Conservation (phyloP, 306 rosid genomes). For the Sicyos baderoa region DNA sequence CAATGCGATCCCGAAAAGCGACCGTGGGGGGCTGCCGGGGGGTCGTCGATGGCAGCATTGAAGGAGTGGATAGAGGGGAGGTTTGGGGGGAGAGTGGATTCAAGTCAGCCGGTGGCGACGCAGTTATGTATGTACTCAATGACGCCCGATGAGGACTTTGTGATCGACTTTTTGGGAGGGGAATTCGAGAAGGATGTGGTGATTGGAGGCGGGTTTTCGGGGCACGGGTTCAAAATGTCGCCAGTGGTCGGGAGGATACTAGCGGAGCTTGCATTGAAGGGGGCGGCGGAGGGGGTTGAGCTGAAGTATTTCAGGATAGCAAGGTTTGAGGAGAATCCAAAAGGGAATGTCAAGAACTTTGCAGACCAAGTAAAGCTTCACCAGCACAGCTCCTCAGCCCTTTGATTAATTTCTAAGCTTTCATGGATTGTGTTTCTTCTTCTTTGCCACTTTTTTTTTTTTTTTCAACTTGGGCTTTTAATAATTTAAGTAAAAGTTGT, state of each 20-base stretch:
- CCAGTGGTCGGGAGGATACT: slow-evolving; percentile 62
- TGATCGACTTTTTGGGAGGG: slow-evolving; percentile 77
- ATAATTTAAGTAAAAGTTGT: not conserved
- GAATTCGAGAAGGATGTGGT: slow-evolving; percentile 60
- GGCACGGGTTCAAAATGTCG: slow-evolving; percentile 92
- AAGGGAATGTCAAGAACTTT: slow-evolving; percentile 36
- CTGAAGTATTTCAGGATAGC: slow-evolving; percentile 41
- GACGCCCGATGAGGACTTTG: slow-evolving; percentile 76
- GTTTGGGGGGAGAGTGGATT: slow-evolving; percentile 50
- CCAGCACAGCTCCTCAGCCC: not conserved
- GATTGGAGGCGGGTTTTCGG: slow-evolving; percentile 81
- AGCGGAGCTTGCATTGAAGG: slow-evolving; percentile 47
- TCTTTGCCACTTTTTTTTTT: no score
- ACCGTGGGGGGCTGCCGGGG: slow-evolving; percentile 48
- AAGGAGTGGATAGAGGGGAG: slow-evolving; percentile 46
- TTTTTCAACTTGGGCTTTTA: not conserved
- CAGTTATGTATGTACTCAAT: slow-evolving; percentile 71
- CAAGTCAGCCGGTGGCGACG: slow-evolving; percentile 41
- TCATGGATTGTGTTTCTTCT: not conserved
- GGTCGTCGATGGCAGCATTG: slow-evolving; percentile 24
- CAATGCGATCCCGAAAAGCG: slow-evolving; percentile 68
- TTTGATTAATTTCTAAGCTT: not conserved
- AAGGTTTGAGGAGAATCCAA: slow-evolving; percentile 44
- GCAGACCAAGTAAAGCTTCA: slow-evolving; percentile 8
- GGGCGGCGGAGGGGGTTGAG: slow-evolving; percentile 51